Evolutionary conservation across 805 yeast species (phyloP), one percentile per base, ranked within the genome.

Genomic region (Cyberlindnera maclurae): DNA sequence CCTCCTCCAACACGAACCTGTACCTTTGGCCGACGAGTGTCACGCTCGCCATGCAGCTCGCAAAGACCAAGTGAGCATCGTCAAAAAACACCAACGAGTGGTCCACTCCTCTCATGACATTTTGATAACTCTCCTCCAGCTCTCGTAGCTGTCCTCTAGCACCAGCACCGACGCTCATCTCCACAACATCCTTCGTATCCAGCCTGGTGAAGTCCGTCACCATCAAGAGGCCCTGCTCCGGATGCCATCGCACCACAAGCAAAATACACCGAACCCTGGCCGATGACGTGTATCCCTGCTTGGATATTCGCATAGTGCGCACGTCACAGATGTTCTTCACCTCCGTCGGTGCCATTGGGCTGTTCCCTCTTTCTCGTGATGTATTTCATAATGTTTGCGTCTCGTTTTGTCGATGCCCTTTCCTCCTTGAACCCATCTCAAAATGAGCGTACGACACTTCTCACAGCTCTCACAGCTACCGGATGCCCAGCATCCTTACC

Each of bases 131-230:
- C 12, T 17, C 15, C 10, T 28, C 15, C 12, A 38, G 17, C 4
- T 16, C 36, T n/a, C 37, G 24, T 12, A 37, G 4, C 13, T 29
- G 29, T 8, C n/a, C 17, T 15, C 16, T 17, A n/a, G 34, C 38
- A 26, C 20, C 20, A 12, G 20, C 29, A 30, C 11, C 12, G 15
- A 30, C 26, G 12, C 12, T 17, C 15, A 36, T 16, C n/a, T 11
- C 27, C 20, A 33, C 15, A 22, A 17, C 13, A 12, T 28, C 12
- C 4, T n/a, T 9, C 12, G 26, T 28, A 5, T 13, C 27, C 5
- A 31, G n/a, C 17, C 15, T 17, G 3, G 46, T 44, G 16, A 44
- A 44, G 30, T 44, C 48, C 4, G 46, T 44, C 12, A 42, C 15
- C 12, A 24, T 32, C 17, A 32, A 15, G 12, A 13, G 12, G 12